phyloP scores from a whole-genome alignment of 2,329 filamentous ascomycete genomes.

The Fusarium lateritium region DNA sequence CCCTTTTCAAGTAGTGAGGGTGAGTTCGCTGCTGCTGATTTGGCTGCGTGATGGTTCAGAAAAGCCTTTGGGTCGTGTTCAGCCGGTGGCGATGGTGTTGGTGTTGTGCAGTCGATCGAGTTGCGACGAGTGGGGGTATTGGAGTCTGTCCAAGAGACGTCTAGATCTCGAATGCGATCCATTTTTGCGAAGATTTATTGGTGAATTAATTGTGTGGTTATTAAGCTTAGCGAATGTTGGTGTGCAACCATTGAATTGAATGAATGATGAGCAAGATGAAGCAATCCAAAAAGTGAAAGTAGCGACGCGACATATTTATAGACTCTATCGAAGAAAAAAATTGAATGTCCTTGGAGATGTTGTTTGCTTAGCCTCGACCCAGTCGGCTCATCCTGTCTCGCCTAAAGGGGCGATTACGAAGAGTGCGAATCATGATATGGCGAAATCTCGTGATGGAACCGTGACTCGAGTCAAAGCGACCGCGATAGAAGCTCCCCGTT shows the following conservation, averaged over 20 bases:
- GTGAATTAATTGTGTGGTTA: conserved; percentile 3
- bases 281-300: conserved; percentile 5
- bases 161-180: conserved; percentile 42
- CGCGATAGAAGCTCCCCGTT: conserved; percentile 24
- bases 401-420: conserved; percentile 41
- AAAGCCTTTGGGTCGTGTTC: conserved; percentile 28
- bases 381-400: conserved; percentile 29
- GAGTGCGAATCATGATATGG: conserved; percentile 37
- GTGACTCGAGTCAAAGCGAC: conserved; percentile 28
- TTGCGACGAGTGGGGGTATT: conserved; percentile 48
- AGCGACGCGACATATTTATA: conserved; percentile 31
- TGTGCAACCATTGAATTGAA: conserved; percentile 16
- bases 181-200: conserved; percentile 20
- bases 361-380: background rate
- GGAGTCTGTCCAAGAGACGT: conserved; percentile 45
- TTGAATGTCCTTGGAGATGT: background rate
- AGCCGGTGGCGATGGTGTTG: conserved; percentile 16
- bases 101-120: conserved; percentile 30
- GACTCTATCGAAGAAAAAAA: background rate
- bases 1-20: conserved; percentile 33
- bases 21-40: conserved; percentile 1
- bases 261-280: conserved; percentile 1
- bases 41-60: conserved; percentile 20
- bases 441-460: conserved; percentile 44
- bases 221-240: conserved; percentile 12